Conservation (phyloP, 192 early-diverging fungal genomes). For the Allomyces javanicus region DNA sequence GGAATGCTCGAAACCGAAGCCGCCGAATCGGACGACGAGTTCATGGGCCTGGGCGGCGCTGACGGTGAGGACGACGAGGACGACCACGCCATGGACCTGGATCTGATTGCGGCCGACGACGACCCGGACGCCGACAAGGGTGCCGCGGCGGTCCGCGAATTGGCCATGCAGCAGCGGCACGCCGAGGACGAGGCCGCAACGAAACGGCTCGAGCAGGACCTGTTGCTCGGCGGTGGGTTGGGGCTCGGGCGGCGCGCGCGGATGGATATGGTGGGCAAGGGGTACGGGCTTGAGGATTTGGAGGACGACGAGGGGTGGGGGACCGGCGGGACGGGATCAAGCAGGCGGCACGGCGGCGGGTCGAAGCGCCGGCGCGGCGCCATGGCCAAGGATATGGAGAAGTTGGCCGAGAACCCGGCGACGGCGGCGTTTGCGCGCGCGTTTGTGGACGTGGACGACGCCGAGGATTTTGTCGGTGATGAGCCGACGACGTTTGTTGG, state of each 20-base stretch:
- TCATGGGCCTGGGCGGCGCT: not conserved
- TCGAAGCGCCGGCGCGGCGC: too few species aligned
- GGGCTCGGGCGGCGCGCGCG: not conserved
- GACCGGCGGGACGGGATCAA: not conserved
- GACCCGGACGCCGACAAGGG: not conserved
- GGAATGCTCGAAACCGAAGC: not conserved
- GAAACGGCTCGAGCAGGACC: not conserved
- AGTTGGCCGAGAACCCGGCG: not conserved
- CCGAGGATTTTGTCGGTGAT: not conserved
- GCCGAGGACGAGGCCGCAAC: not conserved
- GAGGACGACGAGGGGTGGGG: not conserved
- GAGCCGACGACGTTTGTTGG: not conserved
- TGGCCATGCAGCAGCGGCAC: not conserved
- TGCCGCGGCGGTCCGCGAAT: not conserved
- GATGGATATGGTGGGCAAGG: not conserved
- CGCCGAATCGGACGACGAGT: not conserved
- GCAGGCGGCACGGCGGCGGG: too few species aligned
- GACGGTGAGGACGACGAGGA: not conserved
- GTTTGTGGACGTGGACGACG: not conserved
- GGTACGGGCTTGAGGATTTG: not conserved
- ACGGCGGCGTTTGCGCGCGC: not conserved
- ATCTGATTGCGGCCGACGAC: not conserved
- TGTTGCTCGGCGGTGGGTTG: not conserved
- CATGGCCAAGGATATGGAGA: too few species aligned
- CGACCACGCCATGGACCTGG: not conserved